These are phyloP conservation scores for Davidsoniella virescens DNA, from an alignment of 2,329 filamentous ascomycete genomes.

Conservation along the genomic window DNA sequence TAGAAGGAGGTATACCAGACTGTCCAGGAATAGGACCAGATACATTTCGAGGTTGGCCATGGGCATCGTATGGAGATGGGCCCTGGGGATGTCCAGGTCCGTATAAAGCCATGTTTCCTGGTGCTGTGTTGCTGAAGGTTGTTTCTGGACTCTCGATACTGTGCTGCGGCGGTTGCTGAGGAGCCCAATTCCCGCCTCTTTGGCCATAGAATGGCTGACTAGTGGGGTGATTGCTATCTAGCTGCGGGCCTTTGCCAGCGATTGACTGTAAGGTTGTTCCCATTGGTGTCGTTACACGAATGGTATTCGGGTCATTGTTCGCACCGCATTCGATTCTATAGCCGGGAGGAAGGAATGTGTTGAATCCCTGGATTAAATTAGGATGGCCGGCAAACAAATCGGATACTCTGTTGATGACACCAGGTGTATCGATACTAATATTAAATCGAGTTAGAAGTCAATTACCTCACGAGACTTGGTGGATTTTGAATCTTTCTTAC, in stretches of 20 bases:
- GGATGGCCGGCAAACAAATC: constrained; percentile 92
- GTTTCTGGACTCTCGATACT: constrained; percentile 44
- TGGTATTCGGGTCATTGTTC: constrained; percentile 87
- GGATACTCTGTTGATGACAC: constrained; percentile 91
- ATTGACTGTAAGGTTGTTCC: constrained; percentile 93
- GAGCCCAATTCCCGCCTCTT: constrained; percentile 37
- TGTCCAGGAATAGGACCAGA: constrained; percentile 12
- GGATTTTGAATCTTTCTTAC: constrained; percentile 29
- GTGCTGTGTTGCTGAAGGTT: constrained; percentile 41
- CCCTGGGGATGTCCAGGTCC: constrained; percentile 19
- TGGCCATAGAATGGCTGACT: constrained; percentile 32
- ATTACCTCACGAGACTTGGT: neutral
- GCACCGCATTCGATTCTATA: constrained; percentile 94
- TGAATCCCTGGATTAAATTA: constrained; percentile 91
- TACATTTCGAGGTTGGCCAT: constrained; percentile 18
- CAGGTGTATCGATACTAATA: constrained; percentile 68
- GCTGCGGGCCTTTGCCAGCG: constrained; percentile 31
- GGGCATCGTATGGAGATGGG: constrained; percentile 17
- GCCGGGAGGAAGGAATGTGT: constrained; percentile 88
- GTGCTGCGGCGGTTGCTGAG: constrained; percentile 27
- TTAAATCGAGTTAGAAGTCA: neutral
- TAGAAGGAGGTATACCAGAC: constrained; percentile 14
- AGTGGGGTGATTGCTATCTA: constrained; percentile 27
- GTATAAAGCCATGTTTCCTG: constrained; percentile 33
- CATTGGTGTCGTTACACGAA: constrained; percentile 90